phyloP scores from a whole-genome alignment of 768 basidiomycete species.

The Amanita inopinata region DNA sequence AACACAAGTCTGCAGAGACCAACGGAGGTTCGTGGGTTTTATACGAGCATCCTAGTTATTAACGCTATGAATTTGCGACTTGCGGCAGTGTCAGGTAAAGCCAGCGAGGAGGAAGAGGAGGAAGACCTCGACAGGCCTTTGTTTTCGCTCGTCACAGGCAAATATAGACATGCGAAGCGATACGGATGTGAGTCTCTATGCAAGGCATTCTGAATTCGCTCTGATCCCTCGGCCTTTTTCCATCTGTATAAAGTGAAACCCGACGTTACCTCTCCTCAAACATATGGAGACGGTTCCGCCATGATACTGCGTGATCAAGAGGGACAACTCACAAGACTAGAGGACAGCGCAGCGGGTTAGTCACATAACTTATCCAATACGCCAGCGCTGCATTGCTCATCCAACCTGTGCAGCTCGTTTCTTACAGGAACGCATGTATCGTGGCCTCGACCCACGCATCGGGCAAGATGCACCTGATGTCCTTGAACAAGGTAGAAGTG shows the following conservation, averaged over 20 bases:
- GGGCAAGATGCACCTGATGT: conserved; percentile 74
- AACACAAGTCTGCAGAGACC: conserved; percentile 7
- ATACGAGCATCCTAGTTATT: neutral
- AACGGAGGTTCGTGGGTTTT: neutral
- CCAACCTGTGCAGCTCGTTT: conserved; percentile 45
- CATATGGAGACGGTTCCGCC: conserved; percentile 12
- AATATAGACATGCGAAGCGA: conserved; percentile 67
- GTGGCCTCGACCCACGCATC: conserved; percentile 68
- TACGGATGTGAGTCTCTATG: conserved; percentile 32
- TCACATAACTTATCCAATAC: conserved; percentile 10
- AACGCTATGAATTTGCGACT: too few species aligned
- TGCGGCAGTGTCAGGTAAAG: neutral
- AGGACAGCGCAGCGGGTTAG: conserved; percentile 65
- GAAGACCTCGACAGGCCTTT: conserved; percentile 62
- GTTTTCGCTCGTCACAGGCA: conserved; percentile 83
- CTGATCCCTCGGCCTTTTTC: too few species aligned
- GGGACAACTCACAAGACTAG: conserved; percentile 39
- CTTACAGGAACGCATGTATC: conserved; percentile 64
- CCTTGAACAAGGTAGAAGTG: conserved; percentile 83
- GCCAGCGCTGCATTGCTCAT: neutral
- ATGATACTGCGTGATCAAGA: conserved; percentile 60
- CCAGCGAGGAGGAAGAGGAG: conserved; percentile 20
- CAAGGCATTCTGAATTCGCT: too few species aligned
- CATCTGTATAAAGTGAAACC: neutral
- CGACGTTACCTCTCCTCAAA: conserved; percentile 2